Base-by-base conservation (phyloP, 257 asterid species). In the Schizonepeta tenuifolia region DNA sequence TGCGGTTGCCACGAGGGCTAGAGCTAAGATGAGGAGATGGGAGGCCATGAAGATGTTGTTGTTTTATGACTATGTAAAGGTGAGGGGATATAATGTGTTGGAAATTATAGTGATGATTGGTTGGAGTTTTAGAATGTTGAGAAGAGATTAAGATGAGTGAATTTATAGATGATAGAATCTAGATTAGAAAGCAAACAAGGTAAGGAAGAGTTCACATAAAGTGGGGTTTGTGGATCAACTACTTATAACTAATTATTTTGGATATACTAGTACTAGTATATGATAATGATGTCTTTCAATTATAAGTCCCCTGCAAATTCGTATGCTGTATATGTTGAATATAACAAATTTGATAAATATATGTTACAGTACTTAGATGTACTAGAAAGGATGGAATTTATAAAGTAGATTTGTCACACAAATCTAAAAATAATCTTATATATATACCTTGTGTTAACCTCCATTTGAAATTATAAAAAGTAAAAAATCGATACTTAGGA, bases 141-240 rank as follows among this genome's bases (percentile, higher is more conserved):
- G 38, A 72, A 11, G 64, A 35, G 69, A 22, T n/a, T 2, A 38
- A 40, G 66, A 53, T 4, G 79, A 56, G 66, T 13, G 83, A 22
- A 77, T 81, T 77, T 84, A 81, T 84, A 81, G 83, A 53, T 61
- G 73, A 63, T 11, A 67, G 55, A 21, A 17, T 55, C 67, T 70
- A 62, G 41, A 51, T 3, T 20, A 47, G 26, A 38, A 58, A 49
- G 36, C 21, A 0, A 17, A 10, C 67, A 59, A 73, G 69, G 65
- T 70, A 64, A 75, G 9, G 6, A 31, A 33, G 10, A 57, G 17
- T 68, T 44, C 75, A 43, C 43, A 43, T 55, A 13, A 65, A 62
- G 82, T 74, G 75, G 83, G 69, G 56, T 13, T 66, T 72, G 69
- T 66, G 84, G 82, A 75, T 84, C 79, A 76, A 74, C 85, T 57